Percentiles rank a stretch among this genome's conserved stretches.
phyloP scores from a whole-genome alignment of 2,329 filamentous ascomycete genomes.

The Emmonsiellopsis sp. region DNA sequence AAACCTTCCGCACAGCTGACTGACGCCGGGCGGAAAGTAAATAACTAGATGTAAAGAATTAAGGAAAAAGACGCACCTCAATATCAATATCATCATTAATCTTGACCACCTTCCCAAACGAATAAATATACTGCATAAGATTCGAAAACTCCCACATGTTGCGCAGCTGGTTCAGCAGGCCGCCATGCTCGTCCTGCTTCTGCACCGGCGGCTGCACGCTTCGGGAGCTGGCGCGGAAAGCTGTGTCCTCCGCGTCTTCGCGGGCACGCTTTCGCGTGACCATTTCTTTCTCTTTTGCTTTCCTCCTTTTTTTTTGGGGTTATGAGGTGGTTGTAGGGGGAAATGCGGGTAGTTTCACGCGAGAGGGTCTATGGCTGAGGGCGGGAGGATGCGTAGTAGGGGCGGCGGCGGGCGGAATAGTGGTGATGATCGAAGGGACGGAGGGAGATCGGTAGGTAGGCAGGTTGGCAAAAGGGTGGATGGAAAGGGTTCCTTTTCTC shows the following conservation, averaged over 20 bases:
- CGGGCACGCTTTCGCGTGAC: slow-evolving; percentile 47
- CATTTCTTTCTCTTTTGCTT: slow-evolving; percentile 24
- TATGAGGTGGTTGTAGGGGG: neutral
- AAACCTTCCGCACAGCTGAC: too few species aligned
- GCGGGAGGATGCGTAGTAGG: too few species aligned
- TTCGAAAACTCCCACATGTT: slow-evolving; percentile 96
- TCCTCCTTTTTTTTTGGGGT: neutral
- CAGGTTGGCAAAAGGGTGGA: too few species aligned
- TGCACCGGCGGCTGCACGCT: slow-evolving; percentile 22
- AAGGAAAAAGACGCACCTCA: slow-evolving; percentile 54
- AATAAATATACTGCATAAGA: slow-evolving; percentile 83
- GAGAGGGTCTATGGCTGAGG: neutral
- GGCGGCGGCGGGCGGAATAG: too few species aligned
- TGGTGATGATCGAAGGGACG: too few species aligned
- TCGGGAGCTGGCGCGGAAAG: slow-evolving; percentile 12
- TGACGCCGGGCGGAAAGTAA: neutral
- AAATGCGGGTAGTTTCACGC: neutral
- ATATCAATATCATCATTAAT: slow-evolving; percentile 83
- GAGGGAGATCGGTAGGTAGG: too few species aligned
- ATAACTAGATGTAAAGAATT: neutral
- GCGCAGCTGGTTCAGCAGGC: slow-evolving; percentile 58
- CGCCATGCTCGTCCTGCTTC: slow-evolving; percentile 27
- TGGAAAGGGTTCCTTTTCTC: too few species aligned
- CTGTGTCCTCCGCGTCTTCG: slow-evolving; percentile 44
- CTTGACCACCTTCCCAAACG: slow-evolving; percentile 83